These are phyloP conservation scores for Miscanthus lutarioriparius DNA, from an alignment of 176 grass and related monocot species.

Conservation along the genomic window DNA sequence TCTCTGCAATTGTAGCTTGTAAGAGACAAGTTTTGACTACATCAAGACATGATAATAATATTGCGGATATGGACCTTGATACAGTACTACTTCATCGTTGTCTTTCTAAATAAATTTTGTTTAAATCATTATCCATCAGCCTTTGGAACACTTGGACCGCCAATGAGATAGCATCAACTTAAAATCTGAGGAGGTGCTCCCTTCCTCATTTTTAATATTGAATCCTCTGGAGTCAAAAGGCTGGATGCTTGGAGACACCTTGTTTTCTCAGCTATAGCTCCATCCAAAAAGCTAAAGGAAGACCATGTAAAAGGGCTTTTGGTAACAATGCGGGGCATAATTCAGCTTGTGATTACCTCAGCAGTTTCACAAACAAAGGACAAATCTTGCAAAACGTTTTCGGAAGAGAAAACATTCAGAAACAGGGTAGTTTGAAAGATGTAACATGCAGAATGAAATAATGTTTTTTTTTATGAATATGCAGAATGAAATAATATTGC, in stretches of 20 bases:
- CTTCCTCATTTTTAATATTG: background rate
- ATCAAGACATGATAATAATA: background rate
- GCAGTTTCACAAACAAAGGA: background rate
- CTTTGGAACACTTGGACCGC: background rate
- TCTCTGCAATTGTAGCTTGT: background rate
- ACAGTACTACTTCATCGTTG: background rate
- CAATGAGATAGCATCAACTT: background rate
- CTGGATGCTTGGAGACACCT: background rate
- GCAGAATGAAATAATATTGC: background rate
- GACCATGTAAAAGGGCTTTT: slow-evolving; percentile 31
- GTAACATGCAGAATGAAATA: background rate
- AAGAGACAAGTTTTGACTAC: background rate
- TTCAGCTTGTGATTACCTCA: slow-evolving; percentile 38
- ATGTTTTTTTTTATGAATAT: background rate
- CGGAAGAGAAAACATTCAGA: slow-evolving; percentile 32
- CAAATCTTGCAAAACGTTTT: slow-evolving; percentile 48
- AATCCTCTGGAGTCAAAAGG: slow-evolving; percentile 10
- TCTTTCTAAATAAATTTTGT: background rate
- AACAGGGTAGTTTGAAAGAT: background rate
- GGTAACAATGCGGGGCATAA: slow-evolving; percentile 42
- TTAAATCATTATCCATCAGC: background rate
- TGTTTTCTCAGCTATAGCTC: background rate
- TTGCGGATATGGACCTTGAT: background rate
- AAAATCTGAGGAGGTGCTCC: too few species aligned
- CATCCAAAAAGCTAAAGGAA: slow-evolving; percentile 7